Evolutionary conservation across 495 filamentous ascomycete genomes (phyloP), one percentile per base, ranked within the genome.

Genomic region (Aspergillus incahuasiensis): DNA sequence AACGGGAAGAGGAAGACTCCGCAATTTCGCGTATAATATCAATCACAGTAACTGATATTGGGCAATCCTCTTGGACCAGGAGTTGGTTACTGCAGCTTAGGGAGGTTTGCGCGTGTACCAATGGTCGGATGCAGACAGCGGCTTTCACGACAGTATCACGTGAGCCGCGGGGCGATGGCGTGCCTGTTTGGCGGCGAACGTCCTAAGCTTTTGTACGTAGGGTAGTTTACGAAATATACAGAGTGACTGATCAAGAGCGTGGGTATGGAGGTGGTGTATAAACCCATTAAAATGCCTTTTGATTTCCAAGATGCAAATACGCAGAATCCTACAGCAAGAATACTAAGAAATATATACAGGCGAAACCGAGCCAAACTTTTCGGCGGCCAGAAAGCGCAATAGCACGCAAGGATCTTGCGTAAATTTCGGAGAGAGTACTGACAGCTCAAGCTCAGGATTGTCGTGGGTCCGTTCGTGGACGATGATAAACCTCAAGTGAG

Each of bases 301-400:
- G 2, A 52, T 52, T 52, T 52, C 49, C 49, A 52, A 52, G 24
- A 52, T 52, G 49, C 49, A 52, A 18, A 52, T 8, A 39, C 21
- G 38, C 49, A 52, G 39, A 34, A 43, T 30, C 24, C 38, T 43
- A 34, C 48, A 30, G 1, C 49, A 43, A 22, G 40, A 13, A 43
- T 7, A 41, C 4, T 20, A 41, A 18, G 12, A 41, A 48, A 32
- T 52, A 52, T 52, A 32, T 52, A 52, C 49, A 52, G 49, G 38
- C 38, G 24, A 39, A 52, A 52, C 49, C 38, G 49, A 52, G 49
- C 21, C 39, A 39, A 52, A 42, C 39, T 52, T 52, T 42, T 52
- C 39, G 6, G 38, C 38, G 49, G 49, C 39, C 49, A 43, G 24
- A n/a, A n/a, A 52, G 24, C 39, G 22, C 49, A 43, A 24, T 18